Evolutionary conservation across 2,329 filamentous ascomycete genomes (phyloP), one percentile per base, ranked within the genome.

Genomic region (Monilinia vaccinii-corymbosi): DNA sequence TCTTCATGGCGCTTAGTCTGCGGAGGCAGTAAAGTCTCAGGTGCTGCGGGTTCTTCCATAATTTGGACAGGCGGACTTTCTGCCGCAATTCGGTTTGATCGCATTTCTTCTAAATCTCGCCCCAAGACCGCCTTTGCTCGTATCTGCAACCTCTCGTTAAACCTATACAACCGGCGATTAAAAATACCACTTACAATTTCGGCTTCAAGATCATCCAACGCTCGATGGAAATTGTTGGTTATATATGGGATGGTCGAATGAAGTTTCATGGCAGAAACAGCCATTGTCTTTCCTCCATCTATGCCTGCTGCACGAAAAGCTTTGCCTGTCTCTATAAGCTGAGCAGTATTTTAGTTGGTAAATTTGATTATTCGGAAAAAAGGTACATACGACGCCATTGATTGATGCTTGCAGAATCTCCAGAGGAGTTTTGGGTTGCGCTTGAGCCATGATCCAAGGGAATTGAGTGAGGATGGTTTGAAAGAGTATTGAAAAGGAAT

Each of bases 301-400:
- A 75, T 78, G 34, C 74, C 73, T 42, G 77, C 77, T 1, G 77
- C 73, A 52, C 75, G 80, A 14, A 85, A 72, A 21, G 81, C 79
- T 68, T 81, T 85, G 18, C 81, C 82, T 2, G 79, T 81, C 69
- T 84, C 79, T 16, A 85, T 75, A 31, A 85, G 77, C 82, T 85
- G 16, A 44, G 38, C 14, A 34, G 45, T 31, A 42, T 13, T 38
- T 69, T 51, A 63, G 56, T 31, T 13, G 25, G 14, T 23, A 36
- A 44, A n/a, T 11, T 44, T 56, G 40, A 21, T 14, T 49, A 32
- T 47, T 25, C n/a, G 18, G 38, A 34, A 28, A 21, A 51, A 53
- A 32, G 18, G 8, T 47, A 72, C 81, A 71, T 70, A 84, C 82
- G 65, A 81, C 77, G 62, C 80, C 79, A 65, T 81, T 80, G 64